These are phyloP conservation scores for Malassezia pachydermatis DNA, from an alignment of 1,284 basidiomycete genomes.

Conservation along the genomic window DNA sequence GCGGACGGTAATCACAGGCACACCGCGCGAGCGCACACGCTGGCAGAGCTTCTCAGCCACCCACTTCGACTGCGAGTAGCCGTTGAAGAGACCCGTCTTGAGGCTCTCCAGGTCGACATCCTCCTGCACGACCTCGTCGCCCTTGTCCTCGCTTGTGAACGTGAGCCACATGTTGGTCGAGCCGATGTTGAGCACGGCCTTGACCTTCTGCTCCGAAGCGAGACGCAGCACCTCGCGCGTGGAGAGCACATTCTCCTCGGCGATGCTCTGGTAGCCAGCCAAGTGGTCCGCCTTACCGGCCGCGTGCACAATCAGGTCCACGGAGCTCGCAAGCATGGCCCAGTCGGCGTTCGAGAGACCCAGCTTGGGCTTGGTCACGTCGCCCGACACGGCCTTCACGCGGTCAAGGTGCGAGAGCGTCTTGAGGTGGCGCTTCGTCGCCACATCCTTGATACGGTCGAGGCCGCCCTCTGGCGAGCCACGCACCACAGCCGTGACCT, in stretches of 20 bases:
- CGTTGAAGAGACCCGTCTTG: slow-evolving; percentile 33
- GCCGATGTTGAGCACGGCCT: slow-evolving; percentile 44
- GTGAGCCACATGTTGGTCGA: slow-evolving; percentile 49
- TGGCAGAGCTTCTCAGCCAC: slow-evolving; percentile 46
- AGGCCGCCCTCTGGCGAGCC: slow-evolving; percentile 45
- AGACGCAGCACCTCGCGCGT: slow-evolving; percentile 49
- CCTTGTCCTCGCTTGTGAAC: slow-evolving; percentile 38
- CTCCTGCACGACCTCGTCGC: slow-evolving; percentile 33
- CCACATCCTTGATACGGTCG: slow-evolving; percentile 30
- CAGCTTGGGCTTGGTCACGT: slow-evolving; percentile 42
- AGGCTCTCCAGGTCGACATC: slow-evolving; percentile 41
- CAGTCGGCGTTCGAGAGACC: slow-evolving; percentile 43
- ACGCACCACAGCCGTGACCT: slow-evolving; percentile 46
- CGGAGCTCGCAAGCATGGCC: slow-evolving; percentile 32
- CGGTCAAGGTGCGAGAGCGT: slow-evolving; percentile 19
- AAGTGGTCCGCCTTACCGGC: slow-evolving; percentile 48
- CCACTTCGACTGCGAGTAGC: slow-evolving; percentile 49
- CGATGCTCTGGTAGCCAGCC: slow-evolving; percentile 47
- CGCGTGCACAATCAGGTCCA: slow-evolving; percentile 44
- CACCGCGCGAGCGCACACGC: slow-evolving; percentile 37
- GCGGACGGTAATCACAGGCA: slow-evolving; percentile 44
- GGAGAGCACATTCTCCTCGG: slow-evolving; percentile 44
- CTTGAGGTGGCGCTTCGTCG: slow-evolving; percentile 8
- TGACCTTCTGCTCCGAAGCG: slow-evolving; percentile 35
- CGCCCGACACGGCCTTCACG: slow-evolving; percentile 19